Base-by-base conservation (phyloP, 148 eudicot genomes). In the Salicornia ramosissima region DNA sequence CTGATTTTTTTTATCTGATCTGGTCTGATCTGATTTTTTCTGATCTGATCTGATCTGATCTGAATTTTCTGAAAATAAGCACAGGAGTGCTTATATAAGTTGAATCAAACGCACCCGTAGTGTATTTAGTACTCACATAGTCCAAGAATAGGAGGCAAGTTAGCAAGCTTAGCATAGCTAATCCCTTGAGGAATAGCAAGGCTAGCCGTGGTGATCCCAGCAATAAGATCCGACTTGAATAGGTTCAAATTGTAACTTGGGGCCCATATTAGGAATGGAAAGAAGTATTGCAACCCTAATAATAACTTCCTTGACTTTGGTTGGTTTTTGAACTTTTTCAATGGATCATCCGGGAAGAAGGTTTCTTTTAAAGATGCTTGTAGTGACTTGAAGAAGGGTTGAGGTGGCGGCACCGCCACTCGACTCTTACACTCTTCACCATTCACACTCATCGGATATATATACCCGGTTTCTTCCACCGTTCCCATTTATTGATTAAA, bases 181-280 rank as follows among this genome's bases (percentile, higher is more conserved):
- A 94, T 94, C 18, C 99, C 99, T 77, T 94, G 97, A 58, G 99
- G 99, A 47, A 94, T 82, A 34, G 96, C 99, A 31, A 94, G 86
- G 73, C 97, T 94, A 39, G 99, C 99, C 58, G 88, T 87, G 78
- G 99, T 94, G 75, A 94, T 78, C 1, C 99, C 99, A 49, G 99
- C 83, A 57, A 91, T 74, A 57, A 91, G 75, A 67, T 94, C 99
- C 21, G 97, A 62, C 49, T 83, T 91, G 13, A 94, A 76, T 64
- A 83, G 83, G 24, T 60, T 50, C n/a, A 87, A 47, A 7, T 13
- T 84, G 70, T 94, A 94, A 7, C 78, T 79, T 0, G 92, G 91
- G 7, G 81, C 85, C 98, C 99, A 94, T 55, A 90, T 93, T 7
- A 90, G 74, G 42, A 94, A 79, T 2, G 99, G 97, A 10, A 94